Evolutionary conservation across 768 basidiomycete genomes (phyloP), one percentile per base, ranked within the genome.

Genomic region (Tephrocybe sp.): DNA sequence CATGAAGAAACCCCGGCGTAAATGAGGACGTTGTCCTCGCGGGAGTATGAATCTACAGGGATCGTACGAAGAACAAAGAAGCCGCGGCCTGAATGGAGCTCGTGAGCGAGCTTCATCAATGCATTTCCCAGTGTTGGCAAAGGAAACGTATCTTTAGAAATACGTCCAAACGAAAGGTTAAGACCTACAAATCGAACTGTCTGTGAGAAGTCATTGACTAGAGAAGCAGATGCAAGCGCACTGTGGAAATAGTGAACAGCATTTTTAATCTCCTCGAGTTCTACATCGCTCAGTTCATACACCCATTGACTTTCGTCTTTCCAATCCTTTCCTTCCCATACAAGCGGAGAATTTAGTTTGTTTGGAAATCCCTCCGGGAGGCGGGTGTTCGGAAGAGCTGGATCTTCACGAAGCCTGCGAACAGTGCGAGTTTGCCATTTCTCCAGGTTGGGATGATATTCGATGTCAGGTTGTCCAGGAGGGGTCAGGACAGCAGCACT

Each of bases 321-420:
- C 67, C 68, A 75, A 49, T 75, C 72, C 19, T 68, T 69, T 2
- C 73, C 72, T 60, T 75, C 71, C 73, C 73, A 75, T 16, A 73
- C 73, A 8, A 74, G 60, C 0, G 70, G 67, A 1, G 69, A 70
- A 6, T 67, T 57, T 10, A 72, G 45, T 39, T 65, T 67, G 34
- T 50, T 49, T 0, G 73, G 73, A 50, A 72, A 75, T 0, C 73
- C 70, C 14, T 55, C 53, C 2, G 72, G 72, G 3, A 75, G 53
- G 0, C 62, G 48, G 3, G 62, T 59, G 3, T 45, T 54, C 5
- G 55, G 63, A 7, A 74, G 60, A 3, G 61, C 58, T 0, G 72
- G 70, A 46, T 71, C 56, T 20, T 72, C 65, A 7, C 48, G 59
- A 5, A 75, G 61, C 33, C 73, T 62, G 16, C 60, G 64, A 6